phyloP scores from a whole-genome alignment of 2,329 filamentous ascomycete species.

The Colletotrichum liaoningense region DNA sequence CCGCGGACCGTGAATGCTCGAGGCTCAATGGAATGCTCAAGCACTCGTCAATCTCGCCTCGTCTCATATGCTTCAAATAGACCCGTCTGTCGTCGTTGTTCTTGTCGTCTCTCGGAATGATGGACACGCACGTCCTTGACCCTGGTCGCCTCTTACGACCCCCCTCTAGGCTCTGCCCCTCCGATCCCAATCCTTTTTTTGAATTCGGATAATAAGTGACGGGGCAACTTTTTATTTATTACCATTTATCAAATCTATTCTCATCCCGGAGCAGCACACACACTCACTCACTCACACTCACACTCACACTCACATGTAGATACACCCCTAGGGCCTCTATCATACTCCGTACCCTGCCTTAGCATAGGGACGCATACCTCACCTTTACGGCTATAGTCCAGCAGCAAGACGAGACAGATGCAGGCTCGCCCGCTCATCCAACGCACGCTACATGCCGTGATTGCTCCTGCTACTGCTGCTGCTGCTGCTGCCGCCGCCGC shows the following conservation, averaged over 20 bases:
- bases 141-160: conserved; percentile 16
- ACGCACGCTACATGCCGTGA: conserved; percentile 15
- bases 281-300: not conserved
- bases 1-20: not conserved
- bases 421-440: not conserved
- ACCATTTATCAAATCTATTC: conserved; percentile 14
- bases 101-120: conserved; percentile 4
- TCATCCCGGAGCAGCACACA: conserved; percentile 15
- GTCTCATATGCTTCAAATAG: conserved; percentile 16
- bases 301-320: not conserved
- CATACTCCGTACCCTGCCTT: not conserved
- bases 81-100: conserved; percentile 4
- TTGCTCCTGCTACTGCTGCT: conserved; percentile 14
- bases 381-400: not conserved
- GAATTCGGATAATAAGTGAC: conserved; percentile 25
- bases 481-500: not conserved
- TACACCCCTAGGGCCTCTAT: not conserved
- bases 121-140: conserved; percentile 26
- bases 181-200: conserved; percentile 31
- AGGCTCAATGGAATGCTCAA: not conserved
- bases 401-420: not conserved
- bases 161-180: conserved; percentile 6
- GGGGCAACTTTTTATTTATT: conserved; percentile 11
- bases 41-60: conserved; percentile 1
- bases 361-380: not conserved